Percentiles rank a stretch among this genome's conserved stretches.
phyloP scores from a whole-genome alignment of 495 filamentous ascomycete genomes.

The Penicillium cataractarum region DNA sequence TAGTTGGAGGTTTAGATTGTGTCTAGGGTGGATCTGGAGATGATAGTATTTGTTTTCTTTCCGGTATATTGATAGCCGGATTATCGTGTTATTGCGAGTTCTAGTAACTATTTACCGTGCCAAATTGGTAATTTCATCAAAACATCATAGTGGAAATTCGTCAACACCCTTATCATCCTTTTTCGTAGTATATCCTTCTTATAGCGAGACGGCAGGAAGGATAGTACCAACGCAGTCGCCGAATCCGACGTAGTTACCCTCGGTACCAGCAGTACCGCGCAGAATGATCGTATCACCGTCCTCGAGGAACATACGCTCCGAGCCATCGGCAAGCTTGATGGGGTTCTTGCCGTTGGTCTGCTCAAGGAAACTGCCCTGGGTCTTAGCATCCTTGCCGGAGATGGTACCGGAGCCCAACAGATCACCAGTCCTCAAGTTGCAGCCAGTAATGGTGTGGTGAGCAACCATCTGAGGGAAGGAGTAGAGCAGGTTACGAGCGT shows the following conservation, averaged over 20 bases:
- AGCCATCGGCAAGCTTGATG: slow-evolving; percentile 68
- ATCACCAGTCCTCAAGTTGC: slow-evolving; percentile 79
- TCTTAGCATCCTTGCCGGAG: slow-evolving; percentile 64
- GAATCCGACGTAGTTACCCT: slow-evolving; percentile 70
- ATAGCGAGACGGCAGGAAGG: slow-evolving; percentile 45
- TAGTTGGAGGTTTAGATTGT: background rate
- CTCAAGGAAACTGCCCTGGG: slow-evolving; percentile 80
- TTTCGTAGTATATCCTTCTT: background rate
- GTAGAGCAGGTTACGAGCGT: slow-evolving; percentile 75
- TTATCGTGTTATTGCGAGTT: slow-evolving; percentile 1
- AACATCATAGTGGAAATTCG: slow-evolving; percentile 4
- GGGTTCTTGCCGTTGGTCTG: slow-evolving; percentile 70
- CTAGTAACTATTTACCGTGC: slow-evolving; percentile 10
- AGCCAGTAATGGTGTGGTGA: slow-evolving; percentile 87
- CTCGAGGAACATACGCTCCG: slow-evolving; percentile 74
- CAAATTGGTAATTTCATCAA: slow-evolving; percentile 13
- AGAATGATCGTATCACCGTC: slow-evolving; percentile 83
- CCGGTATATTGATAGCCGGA: background rate
- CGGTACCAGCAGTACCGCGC: slow-evolving; percentile 65
- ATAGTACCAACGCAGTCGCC: slow-evolving; percentile 69
- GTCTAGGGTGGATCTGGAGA: background rate
- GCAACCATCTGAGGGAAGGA: slow-evolving; percentile 95
- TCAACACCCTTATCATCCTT: slow-evolving; percentile 4
- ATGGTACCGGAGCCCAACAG: slow-evolving; percentile 90
- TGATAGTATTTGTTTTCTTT: background rate